phyloP scores from a whole-genome alignment of 371 early-diverging fungal genomes.

The Mucor saturninus region DNA sequence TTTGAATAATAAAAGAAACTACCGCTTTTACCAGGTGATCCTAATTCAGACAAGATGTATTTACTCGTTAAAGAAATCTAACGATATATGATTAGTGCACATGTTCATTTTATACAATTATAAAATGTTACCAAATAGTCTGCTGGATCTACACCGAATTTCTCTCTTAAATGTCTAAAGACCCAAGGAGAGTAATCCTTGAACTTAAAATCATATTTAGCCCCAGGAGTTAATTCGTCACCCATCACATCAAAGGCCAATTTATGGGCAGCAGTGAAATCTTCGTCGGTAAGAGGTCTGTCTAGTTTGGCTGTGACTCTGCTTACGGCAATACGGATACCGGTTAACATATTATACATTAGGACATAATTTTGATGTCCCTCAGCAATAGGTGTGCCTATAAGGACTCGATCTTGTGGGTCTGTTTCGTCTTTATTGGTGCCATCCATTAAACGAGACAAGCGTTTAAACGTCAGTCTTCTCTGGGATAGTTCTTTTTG shows the following conservation, averaged over 20 bases:
- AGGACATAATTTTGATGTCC: conserved; percentile 79
- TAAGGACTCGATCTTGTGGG: conserved; percentile 55
- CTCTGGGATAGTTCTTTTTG: conserved; percentile 45
- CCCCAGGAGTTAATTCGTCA: conserved; percentile 91
- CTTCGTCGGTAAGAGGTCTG: conserved; percentile 71
- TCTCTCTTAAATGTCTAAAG: conserved; percentile 87
- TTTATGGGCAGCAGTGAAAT: conserved; percentile 91
- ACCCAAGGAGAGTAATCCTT: conserved; percentile 99
- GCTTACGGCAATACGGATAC: conserved; percentile 82
- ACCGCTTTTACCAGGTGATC: conserved; percentile 96
- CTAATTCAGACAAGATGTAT: conserved; percentile 95
- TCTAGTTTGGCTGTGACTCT: conserved; percentile 86
- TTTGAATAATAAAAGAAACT: conserved; percentile 97
- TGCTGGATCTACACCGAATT: conserved; percentile 88
- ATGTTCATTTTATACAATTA: not conserved
- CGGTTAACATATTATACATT: conserved; percentile 99
- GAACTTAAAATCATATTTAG: conserved; percentile 97
- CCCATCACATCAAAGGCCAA: conserved; percentile 93
- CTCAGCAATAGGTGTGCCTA: conserved; percentile 72
- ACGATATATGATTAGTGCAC: conserved; percentile 1
- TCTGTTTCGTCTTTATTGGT: conserved; percentile 18
- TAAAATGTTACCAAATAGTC: conserved; percentile 82
- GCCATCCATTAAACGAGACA: conserved; percentile 37
- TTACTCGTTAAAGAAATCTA: conserved; percentile 93
- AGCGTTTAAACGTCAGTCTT: conserved; percentile 44